A percentile compares a stretch with the other conserved stretches of the same genome.
phyloP scores from a whole-genome alignment of 306 rosid species.

The Quercus variabilis region DNA sequence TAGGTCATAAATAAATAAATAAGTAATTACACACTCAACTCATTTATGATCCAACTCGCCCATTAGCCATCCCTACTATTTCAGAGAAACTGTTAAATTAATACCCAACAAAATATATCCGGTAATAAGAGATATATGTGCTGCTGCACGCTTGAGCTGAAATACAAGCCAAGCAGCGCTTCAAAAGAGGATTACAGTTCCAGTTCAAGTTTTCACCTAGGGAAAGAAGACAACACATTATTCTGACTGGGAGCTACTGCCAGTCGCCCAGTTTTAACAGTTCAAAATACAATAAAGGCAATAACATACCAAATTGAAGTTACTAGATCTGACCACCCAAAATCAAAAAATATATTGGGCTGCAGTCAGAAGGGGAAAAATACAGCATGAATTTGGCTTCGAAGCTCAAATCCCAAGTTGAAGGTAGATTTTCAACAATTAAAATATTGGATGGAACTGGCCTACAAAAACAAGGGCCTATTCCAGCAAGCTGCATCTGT shows the following conservation, averaged over 20 bases:
- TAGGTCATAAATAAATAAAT: no score
- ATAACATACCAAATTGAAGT: neutral
- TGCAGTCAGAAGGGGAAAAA: conserved; percentile 14
- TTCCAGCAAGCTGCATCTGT: conserved; percentile 53
- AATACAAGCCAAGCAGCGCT: neutral
- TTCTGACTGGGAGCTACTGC: neutral
- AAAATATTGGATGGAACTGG: conserved; percentile 39
- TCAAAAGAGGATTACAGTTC: neutral
- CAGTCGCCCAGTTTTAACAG: neutral
- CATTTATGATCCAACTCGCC: no score
- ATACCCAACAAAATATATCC: no score
- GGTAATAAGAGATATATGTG: no score
- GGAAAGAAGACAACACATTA: neutral
- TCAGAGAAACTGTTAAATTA: no score
- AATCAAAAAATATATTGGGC: conserved; percentile 50
- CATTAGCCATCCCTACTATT: no score
- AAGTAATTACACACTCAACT: fast-evolving
- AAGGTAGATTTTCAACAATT: conserved; percentile 7
- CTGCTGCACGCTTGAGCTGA: neutral
- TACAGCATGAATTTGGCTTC: conserved; percentile 16
- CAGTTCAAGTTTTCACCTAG: neutral
- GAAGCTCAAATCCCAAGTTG: conserved; percentile 18
- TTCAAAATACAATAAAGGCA: neutral
- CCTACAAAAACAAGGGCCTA: conserved; percentile 60
- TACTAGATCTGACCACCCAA: conserved; percentile 36